Evolutionary conservation across 2,329 filamentous ascomycete genomes (phyloP).

Genomic region (Epichloe elymi): DNA sequence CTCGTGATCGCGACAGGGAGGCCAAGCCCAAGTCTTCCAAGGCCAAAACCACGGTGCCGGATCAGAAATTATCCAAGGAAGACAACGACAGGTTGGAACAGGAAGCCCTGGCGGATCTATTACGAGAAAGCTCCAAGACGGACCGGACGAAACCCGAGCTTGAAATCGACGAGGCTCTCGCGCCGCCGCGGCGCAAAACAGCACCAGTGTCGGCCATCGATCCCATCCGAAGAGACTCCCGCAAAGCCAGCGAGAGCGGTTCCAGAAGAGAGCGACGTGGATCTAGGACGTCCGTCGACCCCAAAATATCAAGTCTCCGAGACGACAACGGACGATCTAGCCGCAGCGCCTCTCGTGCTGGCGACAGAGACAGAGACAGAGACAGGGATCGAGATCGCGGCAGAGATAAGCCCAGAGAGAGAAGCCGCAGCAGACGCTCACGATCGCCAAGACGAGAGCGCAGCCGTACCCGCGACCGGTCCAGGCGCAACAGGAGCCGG

Average conservation of each 20-base stretch:
- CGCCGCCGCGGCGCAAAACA: slow-evolving; percentile 40
- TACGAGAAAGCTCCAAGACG: slow-evolving; percentile 43
- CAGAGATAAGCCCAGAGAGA: slow-evolving; percentile 15
- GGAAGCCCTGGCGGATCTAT: slow-evolving; percentile 43
- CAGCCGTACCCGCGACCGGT: slow-evolving; percentile 19
- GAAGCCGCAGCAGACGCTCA: slow-evolving; percentile 22
- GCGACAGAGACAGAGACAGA: neutral
- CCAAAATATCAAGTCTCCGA: slow-evolving; percentile 12
- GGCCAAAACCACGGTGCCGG: slow-evolving; percentile 26
- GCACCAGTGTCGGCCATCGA: slow-evolving; percentile 45
- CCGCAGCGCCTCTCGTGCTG: slow-evolving; percentile 20
- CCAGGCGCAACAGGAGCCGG: slow-evolving; percentile 24
- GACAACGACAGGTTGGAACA: slow-evolving; percentile 44
- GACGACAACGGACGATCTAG: slow-evolving; percentile 18
- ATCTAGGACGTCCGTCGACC: slow-evolving; percentile 15
- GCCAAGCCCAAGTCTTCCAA: slow-evolving; percentile 17
- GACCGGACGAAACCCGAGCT: slow-evolving; percentile 37
- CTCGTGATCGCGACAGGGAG: slow-evolving; percentile 18
- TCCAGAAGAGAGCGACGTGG: slow-evolving; percentile 22
- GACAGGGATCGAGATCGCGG: neutral
- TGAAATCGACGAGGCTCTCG: slow-evolving; percentile 42
- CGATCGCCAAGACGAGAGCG: slow-evolving; percentile 24
- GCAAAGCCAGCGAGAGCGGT: slow-evolving; percentile 22
- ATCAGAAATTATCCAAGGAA: slow-evolving; percentile 41
- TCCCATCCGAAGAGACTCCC: slow-evolving; percentile 34